Percentiles rank a stretch among this genome's conserved stretches.
Conservation (phyloP, 208 protist species). For the Trypanosomatidae sp. region DNA sequence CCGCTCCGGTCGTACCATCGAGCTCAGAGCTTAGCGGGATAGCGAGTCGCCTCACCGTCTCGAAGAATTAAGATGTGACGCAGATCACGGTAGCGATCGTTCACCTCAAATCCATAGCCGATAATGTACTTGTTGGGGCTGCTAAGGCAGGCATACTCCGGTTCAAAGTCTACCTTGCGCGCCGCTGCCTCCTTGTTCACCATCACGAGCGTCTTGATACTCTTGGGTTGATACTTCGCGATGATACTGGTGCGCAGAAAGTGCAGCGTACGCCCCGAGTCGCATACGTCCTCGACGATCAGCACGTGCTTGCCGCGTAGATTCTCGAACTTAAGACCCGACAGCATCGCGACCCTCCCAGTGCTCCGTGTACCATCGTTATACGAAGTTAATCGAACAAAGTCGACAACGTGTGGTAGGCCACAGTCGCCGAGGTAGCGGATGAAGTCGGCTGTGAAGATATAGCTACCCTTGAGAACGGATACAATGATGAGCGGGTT, state of each 20-base stretch:
- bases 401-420: constrained; percentile 83
- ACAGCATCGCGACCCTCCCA: constrained; percentile 57
- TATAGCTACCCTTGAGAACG: constrained; percentile 91
- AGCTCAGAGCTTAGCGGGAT: constrained; percentile 53
- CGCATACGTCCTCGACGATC: constrained; percentile 90
- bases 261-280: constrained; percentile 77
- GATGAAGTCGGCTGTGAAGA: constrained; percentile 90
- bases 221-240: constrained; percentile 48
- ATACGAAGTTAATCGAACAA: constrained; percentile 83
- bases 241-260: constrained; percentile 56
- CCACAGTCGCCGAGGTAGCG: constrained; percentile 71
- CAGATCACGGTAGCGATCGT: constrained; percentile 81
- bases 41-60: constrained; percentile 56
- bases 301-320: constrained; percentile 83
- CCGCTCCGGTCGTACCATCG: not conserved
- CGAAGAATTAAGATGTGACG: constrained; percentile 82
- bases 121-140: constrained; percentile 86
- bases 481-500: constrained; percentile 88
- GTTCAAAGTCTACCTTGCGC: constrained; percentile 51
- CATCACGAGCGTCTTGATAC: constrained; percentile 70
- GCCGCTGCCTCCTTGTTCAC: constrained; percentile 74
- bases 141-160: constrained; percentile 65
- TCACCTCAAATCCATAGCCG: constrained; percentile 93
- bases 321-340: constrained; percentile 56
- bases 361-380: constrained; percentile 60